Percentiles rank a stretch among this genome's conserved stretches.
Conservation (phyloP, 768 basidiomycete species). For the Lactarius trivialis region DNA sequence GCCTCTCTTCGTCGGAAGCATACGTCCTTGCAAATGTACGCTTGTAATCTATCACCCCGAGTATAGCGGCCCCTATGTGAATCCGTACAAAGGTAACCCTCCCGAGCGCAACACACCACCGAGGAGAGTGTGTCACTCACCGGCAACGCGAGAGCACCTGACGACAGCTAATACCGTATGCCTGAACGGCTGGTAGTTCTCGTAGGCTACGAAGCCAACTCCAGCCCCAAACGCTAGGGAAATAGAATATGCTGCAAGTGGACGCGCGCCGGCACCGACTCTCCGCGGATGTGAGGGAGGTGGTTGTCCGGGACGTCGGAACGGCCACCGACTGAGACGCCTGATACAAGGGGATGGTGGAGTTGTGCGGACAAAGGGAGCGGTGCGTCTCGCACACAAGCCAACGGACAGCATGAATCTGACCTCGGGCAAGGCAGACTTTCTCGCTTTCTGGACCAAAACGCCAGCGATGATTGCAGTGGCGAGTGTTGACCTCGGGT, state of each 20-base stretch:
- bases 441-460: background rate
- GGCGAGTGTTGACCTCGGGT: background rate
- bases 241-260: slow-evolving; percentile 14
- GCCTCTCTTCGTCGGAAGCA: slow-evolving; percentile 42
- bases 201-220: slow-evolving; percentile 45
- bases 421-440: background rate
- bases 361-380: background rate
- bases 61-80: slow-evolving; percentile 49
- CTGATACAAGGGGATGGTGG: background rate
- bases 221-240: slow-evolving; percentile 31
- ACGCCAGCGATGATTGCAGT: background rate
- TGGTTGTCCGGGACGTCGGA: background rate
- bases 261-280: slow-evolving; percentile 1
- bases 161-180: slow-evolving; percentile 66
- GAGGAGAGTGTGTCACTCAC: slow-evolving; percentile 34
- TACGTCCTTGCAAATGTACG: slow-evolving; percentile 51
- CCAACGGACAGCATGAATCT: slow-evolving; percentile 16
- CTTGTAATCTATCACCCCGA: slow-evolving; percentile 69
- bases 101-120: background rate
- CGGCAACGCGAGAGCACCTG: slow-evolving; percentile 76
- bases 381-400: slow-evolving; percentile 6
- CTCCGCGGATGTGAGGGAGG: background rate
- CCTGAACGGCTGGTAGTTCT: slow-evolving; percentile 65
- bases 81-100: slow-evolving; percentile 24
- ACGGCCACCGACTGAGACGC: slow-evolving; percentile 1